These are phyloP conservation scores for Porphyridium purpureum DNA, from an alignment of 23 red algal genomes.

Conservation along the genomic window DNA sequence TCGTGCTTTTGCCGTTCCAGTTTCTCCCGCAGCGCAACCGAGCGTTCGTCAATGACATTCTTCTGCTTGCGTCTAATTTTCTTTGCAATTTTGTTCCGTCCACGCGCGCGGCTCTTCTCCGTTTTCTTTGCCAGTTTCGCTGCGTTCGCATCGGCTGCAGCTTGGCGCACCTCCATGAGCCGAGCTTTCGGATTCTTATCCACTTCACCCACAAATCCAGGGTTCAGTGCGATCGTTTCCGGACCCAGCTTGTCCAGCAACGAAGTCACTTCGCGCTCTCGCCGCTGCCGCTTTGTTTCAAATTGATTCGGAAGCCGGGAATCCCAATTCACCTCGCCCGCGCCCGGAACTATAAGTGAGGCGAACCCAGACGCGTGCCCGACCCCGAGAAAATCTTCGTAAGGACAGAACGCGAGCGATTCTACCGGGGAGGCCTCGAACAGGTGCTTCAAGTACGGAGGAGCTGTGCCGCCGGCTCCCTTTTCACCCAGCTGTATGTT, in stretches of 20 bases:
- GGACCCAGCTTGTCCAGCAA: slow-evolving; percentile 78
- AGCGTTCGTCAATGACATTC: not conserved
- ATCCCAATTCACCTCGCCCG: slow-evolving; percentile 69
- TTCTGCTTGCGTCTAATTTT: slow-evolving; percentile 12
- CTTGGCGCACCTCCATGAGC: slow-evolving; percentile 23
- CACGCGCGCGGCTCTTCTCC: slow-evolving; percentile 13
- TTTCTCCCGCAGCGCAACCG: too few species aligned
- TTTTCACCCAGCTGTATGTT: not conserved
- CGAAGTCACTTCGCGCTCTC: slow-evolving; percentile 48
- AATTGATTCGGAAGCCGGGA: slow-evolving; percentile 55
- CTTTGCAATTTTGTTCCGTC: slow-evolving; percentile 54
- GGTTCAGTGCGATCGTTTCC: slow-evolving; percentile 54
- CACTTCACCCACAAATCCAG: slow-evolving; percentile 26
- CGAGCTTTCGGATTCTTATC: slow-evolving; percentile 36
- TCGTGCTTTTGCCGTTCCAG: too few species aligned
- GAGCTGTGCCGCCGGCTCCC: not conserved
- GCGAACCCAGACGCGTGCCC: slow-evolving; percentile 41
- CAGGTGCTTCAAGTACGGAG: slow-evolving; percentile 44
- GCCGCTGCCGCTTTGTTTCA: slow-evolving; percentile 27
- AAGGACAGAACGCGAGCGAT: slow-evolving; percentile 56
- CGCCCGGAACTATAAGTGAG: slow-evolving; percentile 66
- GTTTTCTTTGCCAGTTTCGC: slow-evolving; percentile 13
- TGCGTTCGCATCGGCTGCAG: slow-evolving; percentile 17
- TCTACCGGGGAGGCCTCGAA: slow-evolving; percentile 20
- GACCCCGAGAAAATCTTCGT: slow-evolving; percentile 86